Percentiles rank a stretch among this genome's conserved stretches.
Conservation (phyloP, 106 monocot species). For the Allium fistulosum region DNA sequence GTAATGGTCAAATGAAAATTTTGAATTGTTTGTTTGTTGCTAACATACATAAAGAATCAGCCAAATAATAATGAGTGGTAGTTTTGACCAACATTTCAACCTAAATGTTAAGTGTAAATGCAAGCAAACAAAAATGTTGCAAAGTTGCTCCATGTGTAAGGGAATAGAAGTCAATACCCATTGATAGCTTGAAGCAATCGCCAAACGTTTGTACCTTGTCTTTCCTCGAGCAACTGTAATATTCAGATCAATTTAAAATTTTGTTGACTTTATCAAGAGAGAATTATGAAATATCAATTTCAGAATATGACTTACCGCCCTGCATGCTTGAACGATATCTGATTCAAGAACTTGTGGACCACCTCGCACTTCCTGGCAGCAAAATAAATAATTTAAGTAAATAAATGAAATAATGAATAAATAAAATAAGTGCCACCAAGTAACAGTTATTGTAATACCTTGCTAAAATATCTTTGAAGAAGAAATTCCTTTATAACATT, state of each 20-base stretch:
- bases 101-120: too few relatives aligned
- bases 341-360: slow-evolving; percentile 52
- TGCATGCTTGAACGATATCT: slow-evolving; percentile 64
- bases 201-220: slow-evolving; percentile 42
- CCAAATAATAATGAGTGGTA: too few relatives aligned
- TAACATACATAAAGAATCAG: too few relatives aligned
- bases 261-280: too few relatives aligned
- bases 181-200: slow-evolving; percentile 64
- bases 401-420: too few relatives aligned
- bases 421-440: too few relatives aligned
- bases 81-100: too few relatives aligned
- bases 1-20: too few relatives aligned
- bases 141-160: not conserved
- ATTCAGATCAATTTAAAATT: too few relatives aligned
- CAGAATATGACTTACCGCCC: slow-evolving; percentile 40
- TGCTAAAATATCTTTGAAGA: slow-evolving; percentile 82
- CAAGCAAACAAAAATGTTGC: too few relatives aligned
- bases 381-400: not conserved
- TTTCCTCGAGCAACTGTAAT: slow-evolving; percentile 54
- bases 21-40: too few relatives aligned
- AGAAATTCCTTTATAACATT: slow-evolving; percentile 54
- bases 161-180: slow-evolving; percentile 21
- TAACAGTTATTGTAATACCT: slow-evolving; percentile 26
- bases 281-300: too few relatives aligned
- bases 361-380: slow-evolving; percentile 54